Evolutionary conservation across 352 stramenopile genomes (phyloP), one percentile per base, ranked within the genome.

Genomic region (Globisporangium iwayamae): DNA sequence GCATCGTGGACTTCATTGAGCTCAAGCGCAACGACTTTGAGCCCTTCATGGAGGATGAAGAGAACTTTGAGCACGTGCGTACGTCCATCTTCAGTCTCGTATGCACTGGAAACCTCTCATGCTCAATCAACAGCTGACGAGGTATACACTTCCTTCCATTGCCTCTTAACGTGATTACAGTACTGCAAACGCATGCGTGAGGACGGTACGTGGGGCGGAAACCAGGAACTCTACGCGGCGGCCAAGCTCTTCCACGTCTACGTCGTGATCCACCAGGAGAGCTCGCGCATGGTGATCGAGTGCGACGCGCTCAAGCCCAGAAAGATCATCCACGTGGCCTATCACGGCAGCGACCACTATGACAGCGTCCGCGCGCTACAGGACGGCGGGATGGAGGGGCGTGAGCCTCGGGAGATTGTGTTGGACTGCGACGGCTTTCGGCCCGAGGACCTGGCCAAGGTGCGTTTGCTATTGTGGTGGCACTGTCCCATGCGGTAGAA

Each of bases 21-120:
- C 68, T 75, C 28, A 81, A 93, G 65, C 81, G 83, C 4, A 65
- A 73, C 34, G 80, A 93, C 57, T 91, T 95, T 67, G 82, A 93
- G 64, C 84, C 86, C 55, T 95, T 95, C 75, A 91, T 95, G 84
- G 86, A 95, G 72, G 84, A 93, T 60, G 85, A 91, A 46, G 86
- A 95, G 50, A 86, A 84, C 45, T 95, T 95, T 68, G 86, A 95
- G 13, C 80, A 89, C 64, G 86, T 92, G 66, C 18, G 71, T 51
- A 39, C 36, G 20, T 34, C 32, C 5, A 38, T 55, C 25, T n/a
- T 14, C 6, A 22, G 39, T 13, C 39, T 46, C 9, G 14, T 22
- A 47, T 22, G 22, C 41, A 47, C 16, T 20, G 13, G 4, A 47
- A 22, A 18, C 11, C 8, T 9, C 8, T 41, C 36, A 41, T 14